Evolutionary conservation across 1,284 basidiomycete genomes (phyloP), one percentile per base, ranked within the genome.

Genomic region (Pseudozyma tsukubaensis): DNA sequence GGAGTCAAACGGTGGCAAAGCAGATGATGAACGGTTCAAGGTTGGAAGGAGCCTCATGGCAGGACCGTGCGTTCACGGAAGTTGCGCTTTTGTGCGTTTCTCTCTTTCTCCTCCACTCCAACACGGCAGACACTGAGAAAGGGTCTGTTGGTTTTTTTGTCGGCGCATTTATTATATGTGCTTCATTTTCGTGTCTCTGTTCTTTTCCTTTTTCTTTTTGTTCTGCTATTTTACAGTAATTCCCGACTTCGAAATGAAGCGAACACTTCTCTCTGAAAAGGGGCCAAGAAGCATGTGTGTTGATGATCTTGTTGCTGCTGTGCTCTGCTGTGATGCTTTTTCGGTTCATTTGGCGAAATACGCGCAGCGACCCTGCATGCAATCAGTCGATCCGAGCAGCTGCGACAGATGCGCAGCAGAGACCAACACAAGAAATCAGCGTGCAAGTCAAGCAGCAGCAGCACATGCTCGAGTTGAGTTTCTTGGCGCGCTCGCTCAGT

Each of bases 341-440:
- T 59, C 42, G 19, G 48, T 29, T 35, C 40, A 11, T 43, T 49
- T 42, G 8, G 24, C 39, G 39, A n/a, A 52, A 50, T 8, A 58
- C 55, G 55, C 61, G 55, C 61, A 49, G 39, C 50, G 49, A 65
- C 62, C 55, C 62, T 65, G 62, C 62, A 64, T 63, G 54, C 42
- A 35, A n/a, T 21, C 4, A 11, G n/a, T 6, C 35, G 40, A 40
- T 11, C 24, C 24, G 24, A 29, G 24, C 24, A 29, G 24, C 24
- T 29, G 24, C 24, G 6, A 29, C 24, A 29, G 24, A 29, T 29
- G 24, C 24, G 6, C 11, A 32, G n/a, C 47, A 49, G 16, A 49
- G 21, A 49, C 44, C 44, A 47, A 35, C 47, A 49, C 47, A 49
- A 32, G 11, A 39, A 39, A 39, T 29, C 24, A 29, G 6, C 24